Percentiles rank a stretch among this genome's conserved stretches.
phyloP scores from a whole-genome alignment of 441 rosid genomes.

The Erysimum pusillum region DNA sequence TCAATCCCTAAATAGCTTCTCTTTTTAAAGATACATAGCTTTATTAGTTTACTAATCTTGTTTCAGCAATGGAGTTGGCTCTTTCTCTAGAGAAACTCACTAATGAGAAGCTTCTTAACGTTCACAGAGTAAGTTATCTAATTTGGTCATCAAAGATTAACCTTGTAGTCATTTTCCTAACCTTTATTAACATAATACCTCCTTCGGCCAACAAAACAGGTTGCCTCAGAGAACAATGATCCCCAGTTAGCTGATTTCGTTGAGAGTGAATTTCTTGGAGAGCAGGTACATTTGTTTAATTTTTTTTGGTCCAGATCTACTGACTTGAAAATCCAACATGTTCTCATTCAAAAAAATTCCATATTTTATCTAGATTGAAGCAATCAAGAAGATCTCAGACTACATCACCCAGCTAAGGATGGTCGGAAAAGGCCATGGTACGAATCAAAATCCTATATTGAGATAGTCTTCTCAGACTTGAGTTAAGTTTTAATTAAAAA shows the following conservation, averaged over 20 bases:
- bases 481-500: background rate
- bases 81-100: slow-evolving; percentile 80
- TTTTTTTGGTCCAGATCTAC: background rate
- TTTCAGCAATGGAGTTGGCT: slow-evolving; percentile 82
- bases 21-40: background rate
- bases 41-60: background rate
- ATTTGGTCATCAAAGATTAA: background rate
- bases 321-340: background rate
- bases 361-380: slow-evolving; percentile 53
- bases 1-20: background rate
- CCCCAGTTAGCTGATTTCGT: slow-evolving; percentile 70
- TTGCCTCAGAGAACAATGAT: slow-evolving; percentile 66
- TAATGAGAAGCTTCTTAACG: slow-evolving; percentile 72
- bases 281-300: slow-evolving; percentile 55
- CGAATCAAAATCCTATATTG: background rate
- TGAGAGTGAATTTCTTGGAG: slow-evolving; percentile 65
- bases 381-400: slow-evolving; percentile 66
- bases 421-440: slow-evolving; percentile 77
- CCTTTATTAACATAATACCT: background rate
- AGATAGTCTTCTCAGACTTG: slow-evolving; percentile 2
- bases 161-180: background rate
- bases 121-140: slow-evolving; percentile 58
- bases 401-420: slow-evolving; percentile 73
- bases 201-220: slow-evolving; percentile 49
- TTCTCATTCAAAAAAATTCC: background rate